Evolutionary conservation across 345 rosid species (phyloP), one percentile per base, ranked within the genome.

Genomic region (Physaria fendleri): DNA sequence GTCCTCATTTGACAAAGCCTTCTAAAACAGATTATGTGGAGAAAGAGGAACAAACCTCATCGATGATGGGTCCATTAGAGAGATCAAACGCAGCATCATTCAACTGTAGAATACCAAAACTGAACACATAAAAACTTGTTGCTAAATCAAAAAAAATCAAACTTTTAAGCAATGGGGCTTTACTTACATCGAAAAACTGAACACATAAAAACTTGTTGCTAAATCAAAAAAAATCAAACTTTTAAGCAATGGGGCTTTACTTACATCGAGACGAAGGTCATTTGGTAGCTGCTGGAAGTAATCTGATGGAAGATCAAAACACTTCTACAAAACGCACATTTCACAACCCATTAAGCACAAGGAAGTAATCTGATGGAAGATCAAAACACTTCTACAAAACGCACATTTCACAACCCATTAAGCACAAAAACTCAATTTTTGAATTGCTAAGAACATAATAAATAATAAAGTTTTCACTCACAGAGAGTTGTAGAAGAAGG

Each of bases 11-110:
- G n/a, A n/a, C n/a, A n/a, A n/a, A n/a, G n/a, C n/a, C n/a, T 18
- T 13, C 9, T 43, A 45, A 22, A 9, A 29, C n/a, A 51, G 17
- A 18, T 32, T 0, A 53, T 21, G 13, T 8, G 23, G 41, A 44
- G 42, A 21, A 20, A 14, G 11, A 44, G 44, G 25, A 59, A 49
- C 83, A 51, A 45, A 85, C 96, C 98, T 92, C 93, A 51, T 85
- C 78, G 29, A 79, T 44, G 39, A 88, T 83, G 0, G 83, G 80
- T 53, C 96, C 98, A 62, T 79, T 92, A 13, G 98, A 85, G 64
- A 92, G 87, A 81, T 92, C 95, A 71, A 92, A 92, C 34, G 98
- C 96, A 6, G 98, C 98, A 69, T 92, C 98, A 59, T 84, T 92
- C 27, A 92, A 69, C 98, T 88, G 55, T 3, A 73, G 56, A 71